Conservation (phyloP, 306 rosid species). For the Rosa rugosa region DNA sequence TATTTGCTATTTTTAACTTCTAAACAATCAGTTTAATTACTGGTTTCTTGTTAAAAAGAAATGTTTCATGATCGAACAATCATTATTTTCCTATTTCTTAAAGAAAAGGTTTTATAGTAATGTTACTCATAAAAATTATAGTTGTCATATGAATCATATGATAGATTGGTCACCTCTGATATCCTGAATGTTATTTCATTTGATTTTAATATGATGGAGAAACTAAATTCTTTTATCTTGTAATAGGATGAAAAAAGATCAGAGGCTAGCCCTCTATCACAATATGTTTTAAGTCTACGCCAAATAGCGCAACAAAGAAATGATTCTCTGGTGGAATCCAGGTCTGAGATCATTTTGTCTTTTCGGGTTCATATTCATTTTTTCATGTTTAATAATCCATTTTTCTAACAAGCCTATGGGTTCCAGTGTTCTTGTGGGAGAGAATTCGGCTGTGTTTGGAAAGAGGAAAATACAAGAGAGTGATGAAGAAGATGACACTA, state of each 20-base stretch:
- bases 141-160: background rate
- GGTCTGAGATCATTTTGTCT: slow-evolving; percentile 39
- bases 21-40: background rate
- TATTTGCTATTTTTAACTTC: no score
- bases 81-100: background rate
- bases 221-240: background rate
- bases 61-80: background rate
- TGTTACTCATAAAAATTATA: background rate
- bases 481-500: slow-evolving; percentile 52
- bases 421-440: slow-evolving; percentile 77
- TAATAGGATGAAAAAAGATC: slow-evolving; percentile 67
- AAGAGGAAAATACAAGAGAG: slow-evolving; percentile 51
- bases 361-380: slow-evolving; percentile 14
- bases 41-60: background rate
- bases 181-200: background rate
- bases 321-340: slow-evolving; percentile 66
- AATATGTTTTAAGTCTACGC: slow-evolving; percentile 46
- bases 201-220: background rate
- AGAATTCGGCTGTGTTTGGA: slow-evolving; percentile 58
- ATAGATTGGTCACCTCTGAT: background rate
- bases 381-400: slow-evolving; percentile 26
- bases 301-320: slow-evolving; percentile 65
- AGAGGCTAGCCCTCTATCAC: slow-evolving; percentile 62
- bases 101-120: background rate
- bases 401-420: slow-evolving; percentile 35